Percentiles rank a stretch among this genome's conserved stretches.
These are phyloP conservation scores for Mediolabrus comicus DNA, from an alignment of 108 stramenopile genomes.

Conservation along the genomic window DNA sequence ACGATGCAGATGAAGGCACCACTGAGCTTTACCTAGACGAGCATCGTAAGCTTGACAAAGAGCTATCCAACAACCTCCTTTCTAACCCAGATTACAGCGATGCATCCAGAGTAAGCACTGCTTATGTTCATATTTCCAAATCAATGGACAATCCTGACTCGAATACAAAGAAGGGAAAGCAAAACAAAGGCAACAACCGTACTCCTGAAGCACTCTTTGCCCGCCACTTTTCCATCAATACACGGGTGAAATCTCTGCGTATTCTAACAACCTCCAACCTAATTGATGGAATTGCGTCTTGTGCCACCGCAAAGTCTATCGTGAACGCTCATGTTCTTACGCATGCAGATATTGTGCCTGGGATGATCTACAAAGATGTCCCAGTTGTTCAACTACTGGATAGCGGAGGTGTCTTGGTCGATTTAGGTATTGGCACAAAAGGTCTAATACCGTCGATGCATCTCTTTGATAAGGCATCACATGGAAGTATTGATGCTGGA, in stretches of 20 bases:
- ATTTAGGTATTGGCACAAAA: slow-evolving; percentile 64
- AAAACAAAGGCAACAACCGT: slow-evolving; percentile 16
- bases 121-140: slow-evolving; percentile 89
- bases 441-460: slow-evolving; percentile 75
- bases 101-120: slow-evolving; percentile 50
- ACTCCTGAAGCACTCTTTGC: slow-evolving; percentile 61
- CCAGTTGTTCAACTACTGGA: slow-evolving; percentile 60
- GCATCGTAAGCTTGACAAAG: slow-evolving; percentile 25
- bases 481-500: slow-evolving; percentile 31
- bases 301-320: slow-evolving; percentile 72
- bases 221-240: slow-evolving; percentile 70
- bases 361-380: slow-evolving; percentile 68
- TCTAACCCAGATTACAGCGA: slow-evolving; percentile 48
- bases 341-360: slow-evolving; percentile 69
- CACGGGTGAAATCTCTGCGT: slow-evolving; percentile 61
- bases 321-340: slow-evolving; percentile 80
- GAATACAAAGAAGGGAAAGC: slow-evolving; percentile 26
- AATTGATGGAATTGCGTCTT: slow-evolving; percentile 78
- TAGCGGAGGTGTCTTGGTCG: slow-evolving; percentile 66
- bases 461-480: slow-evolving; percentile 58
- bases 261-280: slow-evolving; percentile 67
- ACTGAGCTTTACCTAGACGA: neutral
- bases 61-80: slow-evolving; percentile 44
- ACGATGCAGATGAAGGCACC: slow-evolving; percentile 9
- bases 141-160: slow-evolving; percentile 60